Evolutionary conservation across 805 yeast genomes (phyloP).

Genomic region (Trichomonascus vanleenenianus): DNA sequence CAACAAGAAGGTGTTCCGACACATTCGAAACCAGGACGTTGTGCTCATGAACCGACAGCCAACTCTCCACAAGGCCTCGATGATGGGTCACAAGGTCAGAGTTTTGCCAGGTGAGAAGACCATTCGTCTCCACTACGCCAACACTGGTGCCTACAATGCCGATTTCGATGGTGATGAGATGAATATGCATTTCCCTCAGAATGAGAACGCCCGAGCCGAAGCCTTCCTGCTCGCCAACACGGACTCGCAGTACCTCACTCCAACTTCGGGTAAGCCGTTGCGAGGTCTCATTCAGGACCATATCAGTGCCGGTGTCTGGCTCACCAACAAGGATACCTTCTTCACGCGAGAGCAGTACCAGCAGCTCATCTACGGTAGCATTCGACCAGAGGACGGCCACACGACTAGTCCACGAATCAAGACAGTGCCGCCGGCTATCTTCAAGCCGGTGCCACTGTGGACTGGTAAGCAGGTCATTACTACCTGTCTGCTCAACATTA

Average conservation of each 20-base stretch:
- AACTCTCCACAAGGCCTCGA: slow-evolving; percentile 96
- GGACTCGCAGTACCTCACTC: slow-evolving; percentile 94
- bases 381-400: slow-evolving; percentile 97
- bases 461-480: slow-evolving; percentile 96
- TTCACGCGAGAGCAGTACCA: slow-evolving; percentile 89
- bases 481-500: slow-evolving; percentile 82
- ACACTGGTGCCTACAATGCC: slow-evolving; percentile 98
- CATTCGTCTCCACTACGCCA: slow-evolving; percentile 92
- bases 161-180: slow-evolving; percentile 99
- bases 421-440: slow-evolving; percentile 83
- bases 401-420: slow-evolving; percentile 50
- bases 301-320: slow-evolving; percentile 98
- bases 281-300: slow-evolving; percentile 99
- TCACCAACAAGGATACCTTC: slow-evolving; percentile 85
- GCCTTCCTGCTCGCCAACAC: slow-evolving; percentile 93
- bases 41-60: slow-evolving; percentile 99
- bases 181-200: slow-evolving; percentile 99
- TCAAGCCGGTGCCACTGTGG: slow-evolving; percentile 88
- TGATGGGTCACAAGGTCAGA: slow-evolving; percentile 99
- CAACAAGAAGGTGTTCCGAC: slow-evolving; percentile 91
- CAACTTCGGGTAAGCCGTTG: slow-evolving; percentile 96
- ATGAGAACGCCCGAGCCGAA: slow-evolving; percentile 94
- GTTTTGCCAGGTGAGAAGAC: slow-evolving; percentile 98
- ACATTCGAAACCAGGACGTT: slow-evolving; percentile 88
- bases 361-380: slow-evolving; percentile 86